Percentiles rank a stretch among this genome's conserved stretches.
These are phyloP conservation scores for Austroboletus olivaceoglutinosus DNA, from an alignment of 1,284 basidiomycete genomes.

Conservation along the genomic window DNA sequence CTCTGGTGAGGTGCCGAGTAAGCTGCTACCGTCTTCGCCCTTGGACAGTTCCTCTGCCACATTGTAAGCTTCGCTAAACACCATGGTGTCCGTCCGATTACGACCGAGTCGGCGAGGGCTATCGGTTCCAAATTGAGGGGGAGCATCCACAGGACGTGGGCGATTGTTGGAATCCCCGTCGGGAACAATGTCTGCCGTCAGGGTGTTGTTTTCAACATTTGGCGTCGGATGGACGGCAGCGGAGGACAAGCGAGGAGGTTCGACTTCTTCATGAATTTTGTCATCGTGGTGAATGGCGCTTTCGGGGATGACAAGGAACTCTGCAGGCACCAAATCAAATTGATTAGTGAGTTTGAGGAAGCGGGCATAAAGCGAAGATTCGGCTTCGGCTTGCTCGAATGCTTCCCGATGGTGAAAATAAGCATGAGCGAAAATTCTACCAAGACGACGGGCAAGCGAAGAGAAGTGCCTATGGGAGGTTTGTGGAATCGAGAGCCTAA, in stretches of 20 bases:
- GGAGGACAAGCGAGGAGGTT: slow-evolving; percentile 49
- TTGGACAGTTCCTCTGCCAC: slow-evolving; percentile 45
- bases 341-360: slow-evolving; percentile 82
- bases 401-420: slow-evolving; percentile 92
- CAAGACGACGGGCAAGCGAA: slow-evolving; percentile 83
- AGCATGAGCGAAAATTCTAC: slow-evolving; percentile 94
- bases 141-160: slow-evolving; percentile 28
- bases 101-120: slow-evolving; percentile 58
- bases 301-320: slow-evolving; percentile 78
- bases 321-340: slow-evolving; percentile 79
- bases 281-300: slow-evolving; percentile 32
- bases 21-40: slow-evolving; percentile 12
- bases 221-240: slow-evolving; percentile 41
- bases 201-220: slow-evolving; percentile 18
- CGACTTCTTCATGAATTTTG: slow-evolving; percentile 34
- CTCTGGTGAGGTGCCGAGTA: slow-evolving; percentile 14
- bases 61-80: slow-evolving; percentile 54
- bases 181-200: slow-evolving; percentile 15
- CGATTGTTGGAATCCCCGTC: slow-evolving; percentile 2
- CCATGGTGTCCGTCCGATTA: slow-evolving; percentile 74
- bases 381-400: slow-evolving; percentile 87
- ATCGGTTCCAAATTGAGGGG: slow-evolving; percentile 32
- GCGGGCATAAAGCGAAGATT: slow-evolving; percentile 88
- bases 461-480: slow-evolving; percentile 86
- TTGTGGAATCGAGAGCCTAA: slow-evolving; percentile 71